phyloP scores from a whole-genome alignment of 2,329 filamentous ascomycete species.

The Fusarium graminum region DNA sequence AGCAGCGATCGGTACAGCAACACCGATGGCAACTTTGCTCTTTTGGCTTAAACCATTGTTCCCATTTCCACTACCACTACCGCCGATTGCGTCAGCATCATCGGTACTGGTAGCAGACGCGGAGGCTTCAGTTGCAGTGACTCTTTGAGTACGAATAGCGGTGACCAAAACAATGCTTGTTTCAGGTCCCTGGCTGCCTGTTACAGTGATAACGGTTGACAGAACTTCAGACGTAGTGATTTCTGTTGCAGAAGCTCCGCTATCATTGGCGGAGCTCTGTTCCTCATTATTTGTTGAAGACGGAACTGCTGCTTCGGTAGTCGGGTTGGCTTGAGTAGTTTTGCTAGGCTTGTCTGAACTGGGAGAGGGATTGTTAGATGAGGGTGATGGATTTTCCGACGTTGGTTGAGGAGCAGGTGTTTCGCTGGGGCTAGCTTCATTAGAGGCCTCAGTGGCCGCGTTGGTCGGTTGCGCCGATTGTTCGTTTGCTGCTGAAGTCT shows the following conservation, averaged over 20 bases:
- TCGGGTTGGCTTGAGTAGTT: conserved; percentile 29
- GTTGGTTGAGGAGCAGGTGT: conserved; percentile 26
- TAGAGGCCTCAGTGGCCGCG: conserved; percentile 19
- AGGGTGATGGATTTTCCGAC: conserved; percentile 24
- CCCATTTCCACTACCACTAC: conserved; percentile 35
- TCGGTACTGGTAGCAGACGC: conserved; percentile 47
- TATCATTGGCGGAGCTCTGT: conserved; percentile 27
- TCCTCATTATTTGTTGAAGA: conserved; percentile 32
- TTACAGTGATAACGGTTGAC: conserved; percentile 46
- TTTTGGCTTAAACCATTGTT: conserved; percentile 67
- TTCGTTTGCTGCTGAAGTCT: conserved; percentile 16
- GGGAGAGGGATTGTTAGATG: conserved; percentile 16
- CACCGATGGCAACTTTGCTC: conserved; percentile 89
- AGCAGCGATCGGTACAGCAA: conserved; percentile 91
- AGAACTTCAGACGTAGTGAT: conserved; percentile 33
- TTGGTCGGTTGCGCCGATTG: conserved; percentile 14
- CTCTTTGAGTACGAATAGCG: conserved; percentile 41
- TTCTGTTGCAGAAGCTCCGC: conserved; percentile 25
- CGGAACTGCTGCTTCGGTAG: conserved; percentile 22
- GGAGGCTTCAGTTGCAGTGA: conserved; percentile 26
- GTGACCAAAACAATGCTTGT: conserved; percentile 50
- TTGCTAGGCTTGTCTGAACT: conserved; percentile 2
- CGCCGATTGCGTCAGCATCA: conserved; percentile 49
- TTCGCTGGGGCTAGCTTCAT: conserved; percentile 18
- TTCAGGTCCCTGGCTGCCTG: conserved; percentile 35